Evolutionary conservation across 306 rosid genomes (phyloP).

Genomic region (Vigna mungo): DNA sequence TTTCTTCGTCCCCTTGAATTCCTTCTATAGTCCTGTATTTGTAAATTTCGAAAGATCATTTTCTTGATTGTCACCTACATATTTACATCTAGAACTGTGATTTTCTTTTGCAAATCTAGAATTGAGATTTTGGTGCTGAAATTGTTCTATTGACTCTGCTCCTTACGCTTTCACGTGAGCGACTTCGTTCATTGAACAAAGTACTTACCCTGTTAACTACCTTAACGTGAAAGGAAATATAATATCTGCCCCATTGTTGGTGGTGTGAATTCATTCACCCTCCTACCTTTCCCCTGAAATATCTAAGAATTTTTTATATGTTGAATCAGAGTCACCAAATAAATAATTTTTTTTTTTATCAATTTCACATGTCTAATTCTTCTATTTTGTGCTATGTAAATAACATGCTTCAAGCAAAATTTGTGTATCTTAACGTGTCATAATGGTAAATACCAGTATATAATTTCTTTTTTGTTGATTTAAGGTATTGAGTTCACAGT

Average conservation of each 20-base stretch:
- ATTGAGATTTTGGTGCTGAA: background rate
- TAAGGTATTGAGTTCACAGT: conserved; percentile 18
- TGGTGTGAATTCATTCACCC: conserved; percentile 22
- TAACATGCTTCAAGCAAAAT: background rate
- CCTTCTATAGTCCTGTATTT: conserved; percentile 1
- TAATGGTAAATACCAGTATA: conserved; percentile 3
- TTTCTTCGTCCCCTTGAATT: conserved; percentile 8
- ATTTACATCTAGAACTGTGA: background rate
- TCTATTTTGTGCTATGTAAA: background rate
- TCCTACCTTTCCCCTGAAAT: background rate
- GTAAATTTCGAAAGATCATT: conserved; percentile 24
- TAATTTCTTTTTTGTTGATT: background rate
- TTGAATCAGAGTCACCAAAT: conserved; percentile 1
- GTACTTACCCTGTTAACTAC: background rate
- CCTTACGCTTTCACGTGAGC: conserved; percentile 25
- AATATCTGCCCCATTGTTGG: background rate
- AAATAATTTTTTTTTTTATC: too few relatives aligned
- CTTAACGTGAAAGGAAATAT: conserved; percentile 29
- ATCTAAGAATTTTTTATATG: background rate
- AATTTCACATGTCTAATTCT: background rate
- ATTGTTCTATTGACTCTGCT: conserved; percentile 5
- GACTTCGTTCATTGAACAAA: conserved; percentile 9
- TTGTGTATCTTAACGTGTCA: background rate
- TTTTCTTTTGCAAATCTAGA: conserved; percentile 27
- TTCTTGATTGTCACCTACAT: conserved; percentile 36